Evolutionary conservation across 352 stramenopile species (phyloP).

Genomic region (Pythium oligandrum): DNA sequence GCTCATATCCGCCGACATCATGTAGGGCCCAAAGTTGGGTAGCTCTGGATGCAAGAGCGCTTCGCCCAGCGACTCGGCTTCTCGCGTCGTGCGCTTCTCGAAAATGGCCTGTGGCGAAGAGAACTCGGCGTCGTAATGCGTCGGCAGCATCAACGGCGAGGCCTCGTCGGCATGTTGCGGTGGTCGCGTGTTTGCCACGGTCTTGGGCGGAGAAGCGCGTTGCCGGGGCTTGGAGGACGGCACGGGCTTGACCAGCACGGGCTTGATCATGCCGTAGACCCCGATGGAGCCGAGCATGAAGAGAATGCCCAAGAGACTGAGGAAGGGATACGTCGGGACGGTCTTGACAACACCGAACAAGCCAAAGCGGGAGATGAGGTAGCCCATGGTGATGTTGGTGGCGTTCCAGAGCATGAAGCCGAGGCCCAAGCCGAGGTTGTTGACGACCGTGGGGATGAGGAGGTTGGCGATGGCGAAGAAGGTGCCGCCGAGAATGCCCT

Average conservation of each 20-base stretch:
- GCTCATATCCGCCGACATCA: slow-evolving; percentile 59
- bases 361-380: slow-evolving; percentile 68
- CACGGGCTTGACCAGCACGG: slow-evolving; percentile 29
- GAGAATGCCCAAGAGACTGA: slow-evolving; percentile 61
- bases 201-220: slow-evolving; percentile 10
- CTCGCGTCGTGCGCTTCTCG: slow-evolving; percentile 2
- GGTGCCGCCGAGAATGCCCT: slow-evolving; percentile 68
- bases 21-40: slow-evolving; percentile 80
- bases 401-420: slow-evolving; percentile 88
- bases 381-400: slow-evolving; percentile 79
- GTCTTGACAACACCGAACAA: slow-evolving; percentile 65
- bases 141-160: slow-evolving; percentile 28
- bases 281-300: slow-evolving; percentile 79
- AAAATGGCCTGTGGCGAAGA: slow-evolving; percentile 1
- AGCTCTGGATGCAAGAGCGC: slow-evolving; percentile 67
- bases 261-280: slow-evolving; percentile 76
- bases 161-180: slow-evolving; percentile 17
- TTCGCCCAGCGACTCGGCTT: slow-evolving; percentile 44
- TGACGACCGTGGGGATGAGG: slow-evolving; percentile 83
- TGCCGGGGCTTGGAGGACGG: slow-evolving; percentile 6
- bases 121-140: neutral
- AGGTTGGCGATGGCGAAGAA: slow-evolving; percentile 79
- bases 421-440: slow-evolving; percentile 69
- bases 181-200: neutral
- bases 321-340: slow-evolving; percentile 42